Conservation (phyloP, 345 rosid species). For the Eucalyptus sp. region DNA sequence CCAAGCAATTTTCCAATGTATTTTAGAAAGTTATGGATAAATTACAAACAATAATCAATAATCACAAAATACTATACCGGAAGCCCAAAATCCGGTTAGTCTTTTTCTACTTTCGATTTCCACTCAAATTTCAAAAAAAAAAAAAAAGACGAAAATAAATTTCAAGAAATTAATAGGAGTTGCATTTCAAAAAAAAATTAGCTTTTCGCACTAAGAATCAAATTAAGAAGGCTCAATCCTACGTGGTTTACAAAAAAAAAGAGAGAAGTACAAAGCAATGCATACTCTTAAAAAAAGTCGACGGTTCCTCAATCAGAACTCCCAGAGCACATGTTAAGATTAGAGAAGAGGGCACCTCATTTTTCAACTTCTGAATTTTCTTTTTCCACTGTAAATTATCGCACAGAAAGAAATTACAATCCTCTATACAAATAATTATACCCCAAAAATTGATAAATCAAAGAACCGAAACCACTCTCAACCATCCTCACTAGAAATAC, state of each 20-base stretch:
- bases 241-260: neutral
- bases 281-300: neutral
- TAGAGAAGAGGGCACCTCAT: neutral
- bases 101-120: neutral
- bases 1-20: neutral
- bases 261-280: neutral
- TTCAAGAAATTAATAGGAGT: neutral
- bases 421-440: conserved; percentile 14
- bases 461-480: conserved; percentile 11
- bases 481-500: conserved; percentile 5
- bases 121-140: neutral
- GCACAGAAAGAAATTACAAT: conserved; percentile 4
- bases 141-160: too few relatives aligned
- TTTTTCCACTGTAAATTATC: neutral
- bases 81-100: neutral
- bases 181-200: rapidly evolving
- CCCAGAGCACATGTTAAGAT: neutral
- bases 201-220: neutral
- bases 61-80: neutral
- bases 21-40: neutral
- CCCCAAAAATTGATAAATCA: conserved; percentile 22
- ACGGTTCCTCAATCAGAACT: neutral
- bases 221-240: neutral
- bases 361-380: neutral
- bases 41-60: neutral